Evolutionary conservation across 768 basidiomycete species (phyloP).

Genomic region (Termitomyces titanicus): DNA sequence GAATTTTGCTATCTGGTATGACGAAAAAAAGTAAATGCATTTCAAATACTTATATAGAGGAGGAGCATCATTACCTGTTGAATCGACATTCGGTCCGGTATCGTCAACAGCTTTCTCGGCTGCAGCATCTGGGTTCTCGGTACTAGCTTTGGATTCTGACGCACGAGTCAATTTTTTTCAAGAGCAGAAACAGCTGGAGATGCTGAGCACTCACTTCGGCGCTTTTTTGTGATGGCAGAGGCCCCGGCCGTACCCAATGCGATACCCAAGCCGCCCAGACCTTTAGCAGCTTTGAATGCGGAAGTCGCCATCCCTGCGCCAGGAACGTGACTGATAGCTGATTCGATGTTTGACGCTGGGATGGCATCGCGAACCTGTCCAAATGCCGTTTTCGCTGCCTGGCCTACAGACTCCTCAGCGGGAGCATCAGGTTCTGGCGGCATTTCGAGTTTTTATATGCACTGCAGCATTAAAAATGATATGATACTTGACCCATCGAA

Average conservation of each 20-base stretch:
- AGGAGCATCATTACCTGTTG: not conserved
- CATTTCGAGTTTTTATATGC: not conserved
- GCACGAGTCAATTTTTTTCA: not conserved
- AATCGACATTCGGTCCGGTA: not conserved
- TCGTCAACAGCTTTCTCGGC: not conserved
- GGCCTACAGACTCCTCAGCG: not conserved
- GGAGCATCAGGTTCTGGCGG: not conserved
- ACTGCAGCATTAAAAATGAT: not conserved
- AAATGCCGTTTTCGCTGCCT: not conserved
- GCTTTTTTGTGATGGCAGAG: not conserved
- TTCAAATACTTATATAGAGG: not conserved
- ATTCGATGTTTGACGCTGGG: not conserved
- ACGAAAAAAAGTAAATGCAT: not conserved
- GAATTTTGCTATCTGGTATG: not conserved
- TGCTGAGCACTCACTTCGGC: not conserved
- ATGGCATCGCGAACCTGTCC: conserved; percentile 1
- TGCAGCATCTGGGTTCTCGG: not conserved
- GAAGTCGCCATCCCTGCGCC: conserved; percentile 4
- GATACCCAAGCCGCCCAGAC: not conserved
- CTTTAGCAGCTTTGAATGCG: conserved; percentile 6
- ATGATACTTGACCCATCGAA: not conserved
- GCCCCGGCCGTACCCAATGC: conserved; percentile 3
- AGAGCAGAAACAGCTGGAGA: not conserved
- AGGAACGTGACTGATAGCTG: not conserved
- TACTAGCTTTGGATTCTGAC: conserved; percentile 1